Conservation (phyloP, 2,329 filamentous ascomycete genomes). For the Trichoderma sp. region DNA sequence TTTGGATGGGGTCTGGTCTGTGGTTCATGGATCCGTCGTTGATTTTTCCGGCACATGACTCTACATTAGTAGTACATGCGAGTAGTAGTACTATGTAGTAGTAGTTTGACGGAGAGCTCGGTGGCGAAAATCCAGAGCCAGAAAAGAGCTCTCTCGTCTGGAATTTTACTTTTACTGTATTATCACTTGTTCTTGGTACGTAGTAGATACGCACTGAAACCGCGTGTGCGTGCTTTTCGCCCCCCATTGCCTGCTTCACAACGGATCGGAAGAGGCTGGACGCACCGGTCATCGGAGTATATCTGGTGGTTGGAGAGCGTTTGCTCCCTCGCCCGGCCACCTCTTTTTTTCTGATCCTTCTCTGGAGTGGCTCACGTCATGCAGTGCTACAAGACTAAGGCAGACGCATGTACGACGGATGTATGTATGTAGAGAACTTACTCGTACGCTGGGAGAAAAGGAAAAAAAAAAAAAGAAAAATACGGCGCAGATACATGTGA, state of each 20-base stretch:
- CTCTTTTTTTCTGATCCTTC: background rate
- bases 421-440: conserved; percentile 14
- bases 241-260: background rate
- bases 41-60: conserved; percentile 7
- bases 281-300: background rate
- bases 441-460: background rate
- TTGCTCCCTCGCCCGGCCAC: conserved; percentile 4
- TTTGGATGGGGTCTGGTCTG: background rate
- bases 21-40: background rate
- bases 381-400: conserved; percentile 7
- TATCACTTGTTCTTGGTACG: background rate
- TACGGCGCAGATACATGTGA: background rate
- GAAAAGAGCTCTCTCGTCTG: background rate
- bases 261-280: background rate
- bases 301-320: background rate
- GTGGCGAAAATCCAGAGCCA: background rate
- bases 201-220: background rate
- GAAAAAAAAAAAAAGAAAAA: no score
- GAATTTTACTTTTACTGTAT: background rate
- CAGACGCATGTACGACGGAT: conserved; percentile 1
- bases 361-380: conserved; percentile 3
- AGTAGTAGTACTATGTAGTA: no score
- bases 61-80: no score
- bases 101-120: background rate
- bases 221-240: background rate